phyloP scores from a whole-genome alignment of 1,284 basidiomycete genomes.

The Pyrrhoderma lamaoense region DNA sequence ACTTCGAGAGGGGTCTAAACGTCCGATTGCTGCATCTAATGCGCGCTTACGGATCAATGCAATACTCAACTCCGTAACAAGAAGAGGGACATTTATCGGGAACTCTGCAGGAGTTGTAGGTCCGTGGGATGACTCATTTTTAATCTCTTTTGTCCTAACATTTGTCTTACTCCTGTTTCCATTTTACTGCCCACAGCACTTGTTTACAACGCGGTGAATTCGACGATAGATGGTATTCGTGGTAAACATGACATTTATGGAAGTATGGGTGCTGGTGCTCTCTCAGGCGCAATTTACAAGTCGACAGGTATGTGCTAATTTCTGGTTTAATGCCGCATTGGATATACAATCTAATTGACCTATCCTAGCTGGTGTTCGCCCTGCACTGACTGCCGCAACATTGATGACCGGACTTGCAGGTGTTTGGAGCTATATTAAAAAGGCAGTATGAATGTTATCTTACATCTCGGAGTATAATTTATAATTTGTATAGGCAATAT shows the following conservation, averaged over 20 bases:
- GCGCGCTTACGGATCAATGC: constrained; percentile 91
- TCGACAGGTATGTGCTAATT: constrained; percentile 68
- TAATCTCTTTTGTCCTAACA: constrained; percentile 25
- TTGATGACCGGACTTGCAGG: constrained; percentile 86
- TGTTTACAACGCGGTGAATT: constrained; percentile 95
- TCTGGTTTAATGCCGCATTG: constrained; percentile 4
- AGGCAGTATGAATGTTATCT: constrained; percentile 43
- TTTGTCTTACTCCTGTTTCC: constrained; percentile 22
- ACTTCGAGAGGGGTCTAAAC: constrained; percentile 85
- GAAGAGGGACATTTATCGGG: constrained; percentile 95
- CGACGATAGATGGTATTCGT: constrained; percentile 81
- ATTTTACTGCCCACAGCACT: constrained; percentile 58
- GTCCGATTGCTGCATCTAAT: constrained; percentile 81
- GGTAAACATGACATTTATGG: constrained; percentile 90
- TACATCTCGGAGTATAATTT: constrained; percentile 10
- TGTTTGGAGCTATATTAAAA: constrained; percentile 89
- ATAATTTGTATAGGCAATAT: constrained; percentile 12
- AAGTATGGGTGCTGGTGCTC: constrained; percentile 85
- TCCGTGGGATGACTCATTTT: constrained; percentile 31
- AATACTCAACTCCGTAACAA: constrained; percentile 91
- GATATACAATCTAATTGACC: constrained; percentile 15
- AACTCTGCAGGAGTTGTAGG: constrained; percentile 98
- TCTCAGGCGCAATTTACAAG: constrained; percentile 91
- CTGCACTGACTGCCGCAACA: constrained; percentile 82
- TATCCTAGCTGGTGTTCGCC: constrained; percentile 77